Evolutionary conservation across 2,329 filamentous ascomycete genomes (phyloP).

Genomic region (Hypomyces rosellus): DNA sequence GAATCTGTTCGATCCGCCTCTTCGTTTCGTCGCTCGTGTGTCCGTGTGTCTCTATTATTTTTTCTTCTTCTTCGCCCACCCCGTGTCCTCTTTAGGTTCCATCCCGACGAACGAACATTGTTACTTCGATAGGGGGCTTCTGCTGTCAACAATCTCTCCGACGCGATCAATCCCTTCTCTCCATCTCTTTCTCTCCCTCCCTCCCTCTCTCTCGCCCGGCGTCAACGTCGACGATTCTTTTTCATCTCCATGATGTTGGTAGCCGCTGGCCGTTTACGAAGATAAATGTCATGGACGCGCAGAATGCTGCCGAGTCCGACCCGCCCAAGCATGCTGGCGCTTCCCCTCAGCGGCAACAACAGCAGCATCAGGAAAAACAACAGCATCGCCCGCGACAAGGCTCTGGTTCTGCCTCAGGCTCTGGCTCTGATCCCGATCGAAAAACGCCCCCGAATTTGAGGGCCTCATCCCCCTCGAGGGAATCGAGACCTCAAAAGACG

Average conservation of each 20-base stretch:
- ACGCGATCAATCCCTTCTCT: constrained; percentile 10
- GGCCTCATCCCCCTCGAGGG: constrained; percentile 12
- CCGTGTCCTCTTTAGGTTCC: not conserved
- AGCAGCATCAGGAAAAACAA: not conserved
- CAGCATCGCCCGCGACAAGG: constrained; percentile 12
- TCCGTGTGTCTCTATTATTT: not conserved
- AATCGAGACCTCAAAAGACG: constrained; percentile 8
- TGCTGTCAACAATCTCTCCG: not conserved
- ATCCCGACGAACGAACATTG: not conserved
- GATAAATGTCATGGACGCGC: constrained; percentile 64
- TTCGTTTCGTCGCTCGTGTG: not conserved
- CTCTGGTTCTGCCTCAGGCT: not conserved
- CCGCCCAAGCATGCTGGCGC: constrained; percentile 52
- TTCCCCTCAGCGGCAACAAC: constrained; percentile 41
- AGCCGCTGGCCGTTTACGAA: constrained; percentile 41
- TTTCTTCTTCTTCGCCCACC: not conserved
- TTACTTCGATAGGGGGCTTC: constrained; percentile 4
- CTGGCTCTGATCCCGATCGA: constrained; percentile 16
- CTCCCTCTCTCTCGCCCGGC: constrained; percentile 6
- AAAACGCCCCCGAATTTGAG: constrained; percentile 14
- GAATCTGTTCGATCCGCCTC: not conserved
- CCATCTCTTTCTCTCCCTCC: not conserved
- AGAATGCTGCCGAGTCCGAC: constrained; percentile 59
- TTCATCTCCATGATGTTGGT: constrained; percentile 51
- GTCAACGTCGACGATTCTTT: constrained; percentile 10